Conservation (phyloP, 2,329 filamentous ascomycete species). For the Xylariaceae sp. region DNA sequence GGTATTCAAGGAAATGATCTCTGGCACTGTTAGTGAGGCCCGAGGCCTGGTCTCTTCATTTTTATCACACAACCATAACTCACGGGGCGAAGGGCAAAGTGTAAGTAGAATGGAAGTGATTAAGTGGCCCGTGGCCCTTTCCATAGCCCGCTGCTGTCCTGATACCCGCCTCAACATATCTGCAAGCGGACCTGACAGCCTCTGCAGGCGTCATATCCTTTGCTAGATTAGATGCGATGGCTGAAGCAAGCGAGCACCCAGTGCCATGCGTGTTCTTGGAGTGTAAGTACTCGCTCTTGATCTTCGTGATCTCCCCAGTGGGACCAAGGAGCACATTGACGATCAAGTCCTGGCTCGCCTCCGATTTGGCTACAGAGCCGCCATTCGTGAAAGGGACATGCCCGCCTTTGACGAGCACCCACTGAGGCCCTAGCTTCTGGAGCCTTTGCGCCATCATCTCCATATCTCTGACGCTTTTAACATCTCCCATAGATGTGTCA, state of each 20-base stretch:
- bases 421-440: constrained; percentile 65
- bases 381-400: constrained; percentile 74
- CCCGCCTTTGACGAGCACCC: constrained; percentile 85
- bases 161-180: constrained; percentile 70
- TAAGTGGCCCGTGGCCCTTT: constrained; percentile 66
- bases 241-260: constrained; percentile 86
- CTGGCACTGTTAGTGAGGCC: constrained; percentile 33
- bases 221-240: constrained; percentile 70
- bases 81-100: constrained; percentile 64
- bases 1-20: constrained; percentile 77
- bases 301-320: constrained; percentile 46
- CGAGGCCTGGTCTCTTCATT: too few species aligned
- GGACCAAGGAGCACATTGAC: constrained; percentile 71
- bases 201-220: constrained; percentile 50
- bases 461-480: constrained; percentile 60
- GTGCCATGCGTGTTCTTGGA: constrained; percentile 90
- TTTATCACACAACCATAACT: too few species aligned
- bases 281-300: constrained; percentile 67
- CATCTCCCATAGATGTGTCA: constrained; percentile 48
- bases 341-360: constrained; percentile 60
- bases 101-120: constrained; percentile 72
- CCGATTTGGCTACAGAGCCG: constrained; percentile 51
- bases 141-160: constrained; percentile 59
- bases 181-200: constrained; percentile 64
- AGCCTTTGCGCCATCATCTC: constrained; percentile 64